Percentiles rank a stretch among this genome's conserved stretches.
Conservation (phyloP, 306 rosid species). For the Cucumis cinereus region DNA sequence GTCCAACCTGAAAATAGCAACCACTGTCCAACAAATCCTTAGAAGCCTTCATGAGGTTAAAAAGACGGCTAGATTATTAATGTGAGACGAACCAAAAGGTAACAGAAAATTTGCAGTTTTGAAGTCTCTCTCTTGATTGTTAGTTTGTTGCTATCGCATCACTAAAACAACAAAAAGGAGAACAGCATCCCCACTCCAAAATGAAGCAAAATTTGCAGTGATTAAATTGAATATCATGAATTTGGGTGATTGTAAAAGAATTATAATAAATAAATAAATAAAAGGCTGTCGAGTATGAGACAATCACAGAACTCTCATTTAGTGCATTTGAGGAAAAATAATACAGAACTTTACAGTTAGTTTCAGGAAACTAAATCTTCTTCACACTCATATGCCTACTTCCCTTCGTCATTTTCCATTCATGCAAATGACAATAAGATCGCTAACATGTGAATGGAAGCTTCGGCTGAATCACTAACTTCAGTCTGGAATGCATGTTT, state of each 20-base stretch:
- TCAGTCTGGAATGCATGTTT: neutral
- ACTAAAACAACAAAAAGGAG: neutral
- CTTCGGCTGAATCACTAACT: neutral
- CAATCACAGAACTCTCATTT: neutral
- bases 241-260: neutral
- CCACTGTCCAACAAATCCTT: conserved; percentile 60
- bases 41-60: conserved; percentile 1
- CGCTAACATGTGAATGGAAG: neutral
- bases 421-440: neutral
- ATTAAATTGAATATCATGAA: neutral
- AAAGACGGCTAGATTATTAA: neutral
- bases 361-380: neutral
- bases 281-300: too few species aligned
- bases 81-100: neutral
- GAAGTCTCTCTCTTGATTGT: neutral
- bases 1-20: conserved; percentile 82
- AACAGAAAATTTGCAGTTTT: neutral
- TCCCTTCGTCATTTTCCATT: neutral
- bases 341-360: neutral
- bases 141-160: neutral
- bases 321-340: neutral
- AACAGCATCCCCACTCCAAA: too few species aligned
- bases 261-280: too few species aligned
- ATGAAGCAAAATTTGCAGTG: neutral
- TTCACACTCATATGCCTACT: neutral